phyloP scores from a whole-genome alignment of 257 asterid genomes.

The Knoxia roxburghii region DNA sequence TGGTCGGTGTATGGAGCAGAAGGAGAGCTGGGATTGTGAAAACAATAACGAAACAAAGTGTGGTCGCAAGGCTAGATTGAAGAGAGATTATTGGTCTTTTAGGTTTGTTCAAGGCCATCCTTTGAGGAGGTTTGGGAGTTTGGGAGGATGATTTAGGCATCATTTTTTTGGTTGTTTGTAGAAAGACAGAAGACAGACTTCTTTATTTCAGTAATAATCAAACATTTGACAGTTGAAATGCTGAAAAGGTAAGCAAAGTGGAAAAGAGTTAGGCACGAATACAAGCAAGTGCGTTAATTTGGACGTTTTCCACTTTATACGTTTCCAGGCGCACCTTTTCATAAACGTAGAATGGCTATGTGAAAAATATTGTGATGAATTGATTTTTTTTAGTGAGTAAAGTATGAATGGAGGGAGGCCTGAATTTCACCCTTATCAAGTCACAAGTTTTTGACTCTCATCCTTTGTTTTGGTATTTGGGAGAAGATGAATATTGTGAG shows the following conservation, averaged over 20 bases:
- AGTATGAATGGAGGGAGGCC: background rate
- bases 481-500: too few species aligned
- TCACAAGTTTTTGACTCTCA: background rate
- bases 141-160: constrained; percentile 13
- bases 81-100: constrained; percentile 43
- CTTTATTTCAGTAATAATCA: constrained; percentile 10
- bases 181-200: too few species aligned
- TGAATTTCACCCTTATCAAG: background rate
- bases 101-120: constrained; percentile 48
- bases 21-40: constrained; percentile 77
- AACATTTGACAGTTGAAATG: constrained; percentile 13
- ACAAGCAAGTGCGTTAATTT: constrained; percentile 33
- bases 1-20: constrained; percentile 66
- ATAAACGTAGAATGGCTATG: background rate
- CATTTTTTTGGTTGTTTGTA: background rate
- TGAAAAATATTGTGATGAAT: background rate
- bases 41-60: constrained; percentile 69
- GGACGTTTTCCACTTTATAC: constrained; percentile 33
- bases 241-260: constrained; percentile 37
- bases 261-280: constrained; percentile 39
- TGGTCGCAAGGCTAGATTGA: constrained; percentile 57
- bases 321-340: constrained; percentile 26
- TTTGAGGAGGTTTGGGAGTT: constrained; percentile 8
- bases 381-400: background rate
- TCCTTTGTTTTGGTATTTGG: background rate